Evolutionary conservation across 257 asterid genomes (phyloP), one percentile per base, ranked within the genome.

Genomic region (Verbascum thapsus): DNA sequence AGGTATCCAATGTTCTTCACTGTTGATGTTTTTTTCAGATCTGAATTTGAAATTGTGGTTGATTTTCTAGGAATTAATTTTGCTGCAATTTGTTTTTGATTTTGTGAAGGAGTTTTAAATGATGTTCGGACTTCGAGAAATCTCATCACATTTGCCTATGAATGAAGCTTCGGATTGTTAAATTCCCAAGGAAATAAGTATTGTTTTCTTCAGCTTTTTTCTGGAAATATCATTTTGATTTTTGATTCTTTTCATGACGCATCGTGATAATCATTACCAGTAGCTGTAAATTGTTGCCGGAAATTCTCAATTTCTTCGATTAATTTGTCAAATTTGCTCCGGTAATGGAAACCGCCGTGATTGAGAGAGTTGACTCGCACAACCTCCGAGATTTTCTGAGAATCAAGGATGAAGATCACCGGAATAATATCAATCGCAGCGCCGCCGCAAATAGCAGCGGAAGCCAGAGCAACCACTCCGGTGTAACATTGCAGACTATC

Each of bases 321-420:
- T 57, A 13, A 2, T 8, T 50, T 15, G 8, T 44, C 23, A 10
- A 47, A 17, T 61, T 64, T 63, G 57, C 9, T 13, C 9, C 38
- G 62, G 1, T 45, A n/a, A 71, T 71, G 73, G 73, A 58, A 58
- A 15, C 64, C 66, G 55, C 13, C n/a, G 71, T 49, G 43, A 68
- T 70, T 47, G 76, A 68, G 68, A 60, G 47, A 37, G 57, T 77
- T n/a, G 68, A 56, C 65, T 72, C 79, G 53, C 79, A 76, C 30
- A 74, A 80, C 67, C 69, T 76, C 39, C 72, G 80, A 11, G 82
- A 80, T 7, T 57, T 76, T 56, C 50, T 76, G 55, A 55, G 78
- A 41, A 68, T 70, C 30, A 73, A 74, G 45, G 82, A 80, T 66
- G 82, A 80, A 12, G 73, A 64, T 62, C 80, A 64, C 43, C 40